Evolutionary conservation across 2,329 filamentous ascomycete species (phyloP), one percentile per base, ranked within the genome.

Genomic region (Penicillium olsonii): DNA sequence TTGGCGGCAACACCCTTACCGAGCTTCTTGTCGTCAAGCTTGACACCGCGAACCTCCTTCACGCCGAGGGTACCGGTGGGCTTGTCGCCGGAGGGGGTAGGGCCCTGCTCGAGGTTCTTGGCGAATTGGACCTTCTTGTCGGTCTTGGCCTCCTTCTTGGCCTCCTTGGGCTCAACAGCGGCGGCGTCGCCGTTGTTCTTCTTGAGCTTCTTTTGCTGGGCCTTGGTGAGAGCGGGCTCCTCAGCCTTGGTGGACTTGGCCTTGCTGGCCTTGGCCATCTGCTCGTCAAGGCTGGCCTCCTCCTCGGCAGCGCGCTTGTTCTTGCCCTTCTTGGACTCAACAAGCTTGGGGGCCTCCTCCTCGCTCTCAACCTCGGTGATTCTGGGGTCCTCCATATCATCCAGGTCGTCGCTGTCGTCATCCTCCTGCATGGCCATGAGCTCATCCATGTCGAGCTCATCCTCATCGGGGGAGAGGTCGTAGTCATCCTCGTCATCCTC

Each of bases 91-190:
- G 88, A 86, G 59, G 86, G 85, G 37, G 91, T 95, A 56, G 94
- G 94, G 52, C 94, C 94, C 75, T 95, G 91, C 80, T 97, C 94
- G 56, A 99, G 90, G 75, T 97, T 92, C 83, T 97, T 96, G 69
- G 94, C 92, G 72, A 99, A 99, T 74, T 96, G 90, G 54, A 99
- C 94, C 81, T 96, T 97, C 84, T 96, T 96, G 73, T 88, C 87
- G 49, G 79, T 77, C 80, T 85, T 85, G 57, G 72, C 48, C 53
- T 67, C 73, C 57, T 78, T 80, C 45, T 43, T 60, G 18, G 29
- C 78, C 53, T 83, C 77, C 71, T 85, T 84, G 60, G 81, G 75
- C 60, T 81, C 76, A 57, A 69, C 69, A 43, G 80, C 75, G 52
- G 87, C 84, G 52, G 94, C 86, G 70, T 96, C 88, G 61, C 92